Percentiles rank a stretch among this genome's conserved stretches.
phyloP scores from a whole-genome alignment of 306 rosid species.

The Cicer pinnatifidum region DNA sequence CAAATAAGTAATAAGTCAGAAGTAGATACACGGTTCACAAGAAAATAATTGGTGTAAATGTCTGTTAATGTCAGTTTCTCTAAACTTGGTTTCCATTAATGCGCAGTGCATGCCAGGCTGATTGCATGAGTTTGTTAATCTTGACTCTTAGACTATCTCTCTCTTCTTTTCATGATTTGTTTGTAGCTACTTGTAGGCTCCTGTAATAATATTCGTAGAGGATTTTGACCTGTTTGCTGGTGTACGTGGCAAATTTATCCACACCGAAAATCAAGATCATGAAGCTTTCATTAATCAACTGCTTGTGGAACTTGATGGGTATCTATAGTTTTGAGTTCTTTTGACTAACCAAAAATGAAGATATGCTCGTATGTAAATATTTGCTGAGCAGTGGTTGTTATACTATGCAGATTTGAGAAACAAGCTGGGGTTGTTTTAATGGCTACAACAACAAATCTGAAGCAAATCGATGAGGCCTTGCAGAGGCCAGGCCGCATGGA shows the following conservation, averaged over 20 bases:
- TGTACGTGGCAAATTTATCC: conserved; percentile 84
- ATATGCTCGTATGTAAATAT: conserved; percentile 33
- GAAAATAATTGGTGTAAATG: too few relatives aligned
- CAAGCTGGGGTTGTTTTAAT: conserved; percentile 99
- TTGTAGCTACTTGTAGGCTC: conserved; percentile 66
- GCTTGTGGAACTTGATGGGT: conserved; percentile 99
- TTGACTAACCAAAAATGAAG: conserved; percentile 38
- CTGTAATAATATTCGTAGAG: conserved; percentile 95
- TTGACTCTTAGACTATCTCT: conserved; percentile 36
- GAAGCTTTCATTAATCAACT: conserved; percentile 97
- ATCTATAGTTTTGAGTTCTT: conserved; percentile 44
- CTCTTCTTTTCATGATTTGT: conserved; percentile 45
- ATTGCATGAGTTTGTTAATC: conserved; percentile 24
- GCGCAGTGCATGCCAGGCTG: conserved; percentile 14
- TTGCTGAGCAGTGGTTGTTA: conserved; percentile 32
- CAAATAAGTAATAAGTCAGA: not conserved
- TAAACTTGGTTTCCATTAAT: conserved; percentile 35
- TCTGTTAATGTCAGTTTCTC: conserved; percentile 6
- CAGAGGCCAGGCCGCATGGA: conserved; percentile 99
- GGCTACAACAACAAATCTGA: conserved; percentile 94
- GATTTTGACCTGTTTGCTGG: conserved; percentile 99
- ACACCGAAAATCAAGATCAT: conserved; percentile 95
- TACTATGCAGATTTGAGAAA: conserved; percentile 80
- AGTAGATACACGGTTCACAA: not conserved
- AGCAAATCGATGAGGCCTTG: conserved; percentile 90